Base-by-base conservation (phyloP, 495 filamentous ascomycete genomes). In the Cercophora samala region DNA sequence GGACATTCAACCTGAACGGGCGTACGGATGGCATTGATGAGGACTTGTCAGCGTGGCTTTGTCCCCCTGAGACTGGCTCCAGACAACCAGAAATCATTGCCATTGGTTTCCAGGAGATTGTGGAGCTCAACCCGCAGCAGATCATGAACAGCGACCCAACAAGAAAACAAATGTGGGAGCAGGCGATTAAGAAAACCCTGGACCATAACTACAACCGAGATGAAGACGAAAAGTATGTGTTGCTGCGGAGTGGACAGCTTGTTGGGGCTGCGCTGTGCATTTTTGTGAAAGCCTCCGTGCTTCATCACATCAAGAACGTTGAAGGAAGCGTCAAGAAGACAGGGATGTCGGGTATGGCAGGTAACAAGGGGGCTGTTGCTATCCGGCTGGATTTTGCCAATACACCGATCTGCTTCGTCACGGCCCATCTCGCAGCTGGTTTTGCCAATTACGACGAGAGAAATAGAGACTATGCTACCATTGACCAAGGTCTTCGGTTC, bases 101-200 rank as follows among this genome's bases (percentile, higher is more conserved):
- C 9, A 87, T 97, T 29, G 95, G 92, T 0, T 98, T 99, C 70
- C 95, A 99, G 71, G 95, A 99, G 79, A 98, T 99, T 63, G 96
- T 99, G 18, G 89, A 94, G 73, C 83, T 99, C 17, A 97, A 92
- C 71, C 94, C 96, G 19, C 94, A 98, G 76, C 96, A 99, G 73
- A 98, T 99, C 72, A 98, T 99, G 93, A 96, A 95, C 63, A 97
- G 93, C 52, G 93, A 98, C 81, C 95, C 96, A 23, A 85, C 85
- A 9, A 86, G 91, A 64, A 89, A 93, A 62, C 89, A 93, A 72
- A 79, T 85, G 22, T 99, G 95, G 95, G 94, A 99, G 76, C 76
- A 79, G 67, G 88, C 92, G 5, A 92, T 97, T 11, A 87, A 89
- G 66, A 83, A 80, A 64, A 91, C 90, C 21, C 75, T 99, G 55